phyloP scores from a whole-genome alignment of 139 green algal genomes.

The Protoeuglena noctilucae region DNA sequence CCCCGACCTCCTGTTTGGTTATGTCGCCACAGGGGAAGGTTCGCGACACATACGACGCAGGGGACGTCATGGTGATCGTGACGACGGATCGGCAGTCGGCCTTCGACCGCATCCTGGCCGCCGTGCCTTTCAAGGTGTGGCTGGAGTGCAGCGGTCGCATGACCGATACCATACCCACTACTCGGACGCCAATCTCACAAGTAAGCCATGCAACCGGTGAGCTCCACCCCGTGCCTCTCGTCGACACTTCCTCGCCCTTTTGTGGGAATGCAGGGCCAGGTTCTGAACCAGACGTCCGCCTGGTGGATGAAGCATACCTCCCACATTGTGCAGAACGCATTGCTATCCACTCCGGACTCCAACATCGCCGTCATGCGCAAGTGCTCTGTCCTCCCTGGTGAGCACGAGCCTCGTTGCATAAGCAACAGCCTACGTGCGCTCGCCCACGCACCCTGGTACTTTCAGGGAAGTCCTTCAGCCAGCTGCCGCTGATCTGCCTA shows the following conservation, averaged over 20 bases:
- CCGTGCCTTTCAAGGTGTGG: constrained; percentile 85
- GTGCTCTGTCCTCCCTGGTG: constrained; percentile 88
- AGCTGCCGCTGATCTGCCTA: too few species aligned
- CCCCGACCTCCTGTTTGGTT: too few species aligned
- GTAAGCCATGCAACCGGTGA: too few species aligned
- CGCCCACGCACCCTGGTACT: too few species aligned
- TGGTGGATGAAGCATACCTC: constrained; percentile 91
- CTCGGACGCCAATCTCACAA: too few species aligned
- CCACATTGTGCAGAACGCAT: constrained; percentile 74
- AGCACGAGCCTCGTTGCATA: too few species aligned
- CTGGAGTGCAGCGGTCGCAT: background rate
- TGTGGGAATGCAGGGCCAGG: too few species aligned
- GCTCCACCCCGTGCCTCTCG: constrained; percentile 4
- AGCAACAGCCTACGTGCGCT: too few species aligned
- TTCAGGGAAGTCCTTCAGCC: too few species aligned
- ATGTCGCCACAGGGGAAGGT: constrained; percentile 95
- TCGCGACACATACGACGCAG: constrained; percentile 85
- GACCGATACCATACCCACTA: too few species aligned
- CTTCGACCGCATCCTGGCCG: constrained; percentile 86
- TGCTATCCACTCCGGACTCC: constrained; percentile 67
- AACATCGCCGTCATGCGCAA: constrained; percentile 88
- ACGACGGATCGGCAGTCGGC: constrained; percentile 91
- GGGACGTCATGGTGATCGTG: constrained; percentile 74
- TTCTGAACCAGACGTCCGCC: constrained; percentile 85
- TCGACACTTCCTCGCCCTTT: too few species aligned